Base-by-base conservation (phyloP, 805 yeast genomes). In the Candida odintsovae region DNA sequence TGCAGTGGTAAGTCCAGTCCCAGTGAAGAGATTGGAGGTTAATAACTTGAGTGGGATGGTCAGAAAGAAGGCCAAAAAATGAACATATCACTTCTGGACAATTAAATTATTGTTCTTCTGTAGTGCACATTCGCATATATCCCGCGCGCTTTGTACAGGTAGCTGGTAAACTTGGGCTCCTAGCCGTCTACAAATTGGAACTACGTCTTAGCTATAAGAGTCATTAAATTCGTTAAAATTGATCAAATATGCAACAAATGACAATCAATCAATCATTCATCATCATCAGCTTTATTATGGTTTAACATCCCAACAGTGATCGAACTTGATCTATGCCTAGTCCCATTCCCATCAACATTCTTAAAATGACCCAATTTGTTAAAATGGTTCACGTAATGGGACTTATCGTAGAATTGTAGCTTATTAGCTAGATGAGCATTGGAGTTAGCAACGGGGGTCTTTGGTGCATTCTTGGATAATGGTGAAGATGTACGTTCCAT, bases 321-420 rank as follows among this genome's bases (percentile, higher is more conserved):
- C 16, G 62, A 57, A 40, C 50, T 59, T 22, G 57, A 48, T 44
- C 63, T 51, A 10, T 43, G 47, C 45, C 56, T 54, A 18, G 41
- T 13, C 31, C 31, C 42, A 6, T 28, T 28, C n/a, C 40, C 38
- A 18, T 38, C 45, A 13, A 33, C 16, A 10, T n/a, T 7, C 59
- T 36, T 36, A 19, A 36, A 53, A n/a, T 69, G 72, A 19, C 68
- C 71, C 46, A 28, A 13, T 7, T 71, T 74, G 42, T 66, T 66
- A 55, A 75, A 75, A 50, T 76, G 80, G 49, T 75, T 76, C 37
- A 50, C 57, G 52, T 43, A 64, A 31, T 49, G 44, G 12, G 40
- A 38, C 3, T 35, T 40, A 36, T 36, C 39, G 9, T 36, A 36
- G 13, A 19, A 36, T n/a, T 20, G 18, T 12, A 36, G 8, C 25